Conservation (phyloP, 139 green algal species). For the Chlorella sp. region DNA sequence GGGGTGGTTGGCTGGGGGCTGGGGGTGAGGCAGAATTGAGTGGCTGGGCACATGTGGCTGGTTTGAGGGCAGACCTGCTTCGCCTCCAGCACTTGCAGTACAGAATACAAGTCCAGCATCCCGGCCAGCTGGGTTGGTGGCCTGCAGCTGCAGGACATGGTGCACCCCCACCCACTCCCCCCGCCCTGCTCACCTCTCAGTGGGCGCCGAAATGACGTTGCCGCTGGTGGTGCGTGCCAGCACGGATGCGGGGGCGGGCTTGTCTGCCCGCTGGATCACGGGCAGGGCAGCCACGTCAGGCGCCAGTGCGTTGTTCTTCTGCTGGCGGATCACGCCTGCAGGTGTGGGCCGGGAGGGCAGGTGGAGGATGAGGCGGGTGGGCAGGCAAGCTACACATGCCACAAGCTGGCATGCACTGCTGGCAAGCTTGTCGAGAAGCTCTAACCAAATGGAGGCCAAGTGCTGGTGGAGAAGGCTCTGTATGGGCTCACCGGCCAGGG, state of each 20-base stretch:
- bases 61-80: no score
- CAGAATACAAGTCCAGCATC: no score
- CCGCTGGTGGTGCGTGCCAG: slow-evolving; percentile 15
- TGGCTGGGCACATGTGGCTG: no score
- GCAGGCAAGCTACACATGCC: neutral
- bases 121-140: no score
- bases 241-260: neutral
- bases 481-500: neutral
- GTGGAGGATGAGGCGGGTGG: neutral
- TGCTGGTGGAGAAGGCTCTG: neutral
- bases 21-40: no score
- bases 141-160: no score
- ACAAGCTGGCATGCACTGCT: neutral
- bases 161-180: no score
- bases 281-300: neutral
- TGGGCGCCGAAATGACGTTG: slow-evolving; percentile 8
- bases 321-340: slow-evolving; percentile 16
- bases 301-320: neutral
- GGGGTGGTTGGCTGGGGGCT: no score
- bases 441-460: no score
- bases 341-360: neutral
- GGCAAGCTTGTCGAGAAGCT: neutral
- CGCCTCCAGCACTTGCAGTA: no score
- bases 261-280: neutral
- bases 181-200: neutral